Conservation (phyloP, 306 rosid genomes). For the Prosopis cineraria region DNA sequence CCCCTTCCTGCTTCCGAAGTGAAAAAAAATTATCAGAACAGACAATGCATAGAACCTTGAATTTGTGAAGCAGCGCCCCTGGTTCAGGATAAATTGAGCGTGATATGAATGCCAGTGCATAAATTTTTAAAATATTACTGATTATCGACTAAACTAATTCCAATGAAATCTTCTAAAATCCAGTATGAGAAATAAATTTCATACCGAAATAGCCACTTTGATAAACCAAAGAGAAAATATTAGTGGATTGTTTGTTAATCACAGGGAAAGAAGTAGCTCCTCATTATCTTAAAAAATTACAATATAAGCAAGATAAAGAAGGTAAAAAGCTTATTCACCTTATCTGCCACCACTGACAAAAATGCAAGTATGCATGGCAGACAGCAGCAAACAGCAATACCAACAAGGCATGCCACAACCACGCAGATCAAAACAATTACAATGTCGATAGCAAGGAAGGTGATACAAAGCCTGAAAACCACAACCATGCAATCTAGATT, state of each 20-base stretch:
- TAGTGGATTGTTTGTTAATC: neutral
- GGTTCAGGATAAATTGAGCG: neutral
- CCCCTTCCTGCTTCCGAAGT: conserved; percentile 76
- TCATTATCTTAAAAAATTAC: neutral
- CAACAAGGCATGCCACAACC: conserved; percentile 77
- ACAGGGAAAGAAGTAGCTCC: neutral
- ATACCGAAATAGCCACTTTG: neutral
- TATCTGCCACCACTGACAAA: conserved; percentile 63
- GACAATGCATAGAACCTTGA: neutral
- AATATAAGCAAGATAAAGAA: conserved; percentile 13
- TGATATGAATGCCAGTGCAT: neutral
- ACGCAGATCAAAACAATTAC: conserved; percentile 68
- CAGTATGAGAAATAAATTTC: neutral
- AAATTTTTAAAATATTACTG: no score
- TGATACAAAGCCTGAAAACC: conserved; percentile 79
- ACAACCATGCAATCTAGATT: conserved; percentile 25
- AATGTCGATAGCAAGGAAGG: conserved; percentile 79
- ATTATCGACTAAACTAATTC: no score
- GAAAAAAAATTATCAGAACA: neutral
- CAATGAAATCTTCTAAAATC: neutral
- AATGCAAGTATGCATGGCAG: conserved; percentile 90
- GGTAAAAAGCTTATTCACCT: conserved; percentile 46
- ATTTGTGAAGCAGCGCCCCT: neutral
- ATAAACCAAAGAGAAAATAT: neutral
- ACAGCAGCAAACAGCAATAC: conserved; percentile 94